Evolutionary conservation across 192 early-diverging fungal species (phyloP), one percentile per base, ranked within the genome.

Genomic region (Mortierella antarctica): DNA sequence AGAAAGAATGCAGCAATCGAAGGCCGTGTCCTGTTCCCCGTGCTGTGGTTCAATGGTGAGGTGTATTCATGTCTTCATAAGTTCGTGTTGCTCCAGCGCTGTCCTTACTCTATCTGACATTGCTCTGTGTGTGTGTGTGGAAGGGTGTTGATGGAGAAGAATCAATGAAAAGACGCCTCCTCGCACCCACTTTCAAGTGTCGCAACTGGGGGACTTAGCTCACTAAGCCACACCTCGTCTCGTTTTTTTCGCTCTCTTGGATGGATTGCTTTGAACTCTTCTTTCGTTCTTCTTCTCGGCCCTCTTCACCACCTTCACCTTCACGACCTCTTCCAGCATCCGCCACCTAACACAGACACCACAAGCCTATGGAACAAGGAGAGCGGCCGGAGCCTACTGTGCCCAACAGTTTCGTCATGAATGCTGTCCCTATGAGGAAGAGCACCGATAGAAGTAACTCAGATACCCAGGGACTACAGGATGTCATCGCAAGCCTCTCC

Each of bases 101-200:
- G 11, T 42, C 17, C 77, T 80, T 80, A 80, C 77, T 72, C 77
- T 80, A 65, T 80, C 77, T 52, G 77, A 80, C 77, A 80, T 80
- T 61, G 46, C 44, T 70, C 21, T 62, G 18, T 53, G 47, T 66
- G 42, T 65, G 12, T 23, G n/a, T 15, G 59, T 62, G 31, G 49
- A 68, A 13, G 15, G n/a, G 62, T 48, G 46, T 20, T 62, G 18
- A 57, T 18, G 23, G 49, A 71, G 41, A 40, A 47, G 13, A 14
- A 47, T 5, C 6, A 8, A 17, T 9, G 44, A 21, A 46, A 62
- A 21, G 12, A n/a, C 13, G n/a, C 12, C 12, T 15, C 50, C 12
- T n/a, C n/a, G 3, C 31, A 31, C 31, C 31, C 31, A 31, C 31
- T 2, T 31, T 31, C 31, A 31, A 31, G 31, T 31, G 31, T 31